phyloP scores from a whole-genome alignment of 371 early-diverging fungal species.

The Antonospora locustae region DNA sequence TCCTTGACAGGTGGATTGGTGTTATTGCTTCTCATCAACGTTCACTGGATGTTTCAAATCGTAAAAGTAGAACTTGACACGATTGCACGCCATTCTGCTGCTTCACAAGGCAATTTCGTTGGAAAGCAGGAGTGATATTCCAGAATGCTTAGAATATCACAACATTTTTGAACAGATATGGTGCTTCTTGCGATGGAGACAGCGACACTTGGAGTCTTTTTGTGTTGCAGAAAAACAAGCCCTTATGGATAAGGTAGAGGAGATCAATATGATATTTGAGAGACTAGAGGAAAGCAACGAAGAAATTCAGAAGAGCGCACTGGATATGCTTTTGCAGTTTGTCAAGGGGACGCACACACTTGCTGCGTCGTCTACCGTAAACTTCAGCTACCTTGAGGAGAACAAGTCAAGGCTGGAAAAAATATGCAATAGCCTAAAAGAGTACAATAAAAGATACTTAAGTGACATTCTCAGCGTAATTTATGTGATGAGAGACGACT shows the following conservation, averaged over 20 bases:
- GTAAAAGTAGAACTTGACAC: too few relatives aligned
- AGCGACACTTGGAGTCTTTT: too few relatives aligned
- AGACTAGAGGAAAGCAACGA: conserved; percentile 17
- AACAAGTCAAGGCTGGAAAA: conserved; percentile 6
- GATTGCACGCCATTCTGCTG: too few relatives aligned
- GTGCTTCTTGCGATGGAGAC: too few relatives aligned
- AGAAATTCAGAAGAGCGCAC: conserved; percentile 21
- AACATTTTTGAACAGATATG: conserved; percentile 12
- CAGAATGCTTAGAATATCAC: too few relatives aligned
- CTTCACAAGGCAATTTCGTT: too few relatives aligned
- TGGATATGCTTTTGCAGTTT: conserved; percentile 21
- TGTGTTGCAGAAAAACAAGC: too few relatives aligned
- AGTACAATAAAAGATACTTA: conserved; percentile 29
- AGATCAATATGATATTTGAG: conserved; percentile 16
- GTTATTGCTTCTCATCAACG: too few relatives aligned
- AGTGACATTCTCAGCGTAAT: conserved; percentile 51
- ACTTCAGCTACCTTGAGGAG: conserved; percentile 23
- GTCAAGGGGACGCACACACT: conserved; percentile 23
- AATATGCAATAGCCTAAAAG: conserved; percentile 3
- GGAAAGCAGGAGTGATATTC: too few relatives aligned
- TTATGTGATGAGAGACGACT: conserved; percentile 26
- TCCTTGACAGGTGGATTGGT: too few relatives aligned
- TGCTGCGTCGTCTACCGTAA: conserved; percentile 13
- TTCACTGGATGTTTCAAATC: too few relatives aligned
- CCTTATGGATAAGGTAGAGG: conserved; percentile 35